Evolutionary conservation across 257 asterid genomes (phyloP).

Genomic region (Solanum appendiculatum): DNA sequence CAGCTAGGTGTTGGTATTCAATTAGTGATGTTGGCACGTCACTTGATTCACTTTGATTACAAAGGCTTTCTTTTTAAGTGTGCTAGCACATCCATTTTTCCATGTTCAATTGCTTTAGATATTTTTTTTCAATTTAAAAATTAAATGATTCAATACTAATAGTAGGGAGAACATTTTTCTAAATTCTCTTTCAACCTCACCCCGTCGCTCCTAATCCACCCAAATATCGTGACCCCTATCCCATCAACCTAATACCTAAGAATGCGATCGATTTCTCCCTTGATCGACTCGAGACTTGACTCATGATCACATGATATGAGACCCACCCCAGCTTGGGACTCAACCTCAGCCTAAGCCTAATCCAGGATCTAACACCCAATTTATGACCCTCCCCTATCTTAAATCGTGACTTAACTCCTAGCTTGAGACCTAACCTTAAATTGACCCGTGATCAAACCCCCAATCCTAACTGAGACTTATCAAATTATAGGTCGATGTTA

Average conservation of each 20-base stretch:
- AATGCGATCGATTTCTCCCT: background rate
- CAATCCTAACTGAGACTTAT: background rate
- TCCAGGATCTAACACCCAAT: no score
- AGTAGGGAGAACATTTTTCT: no score
- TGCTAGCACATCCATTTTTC: no score
- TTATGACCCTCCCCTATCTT: no score
- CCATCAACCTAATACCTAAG: background rate
- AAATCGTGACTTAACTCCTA: no score
- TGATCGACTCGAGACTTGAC: background rate
- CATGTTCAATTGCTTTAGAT: background rate
- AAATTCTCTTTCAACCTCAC: no score
- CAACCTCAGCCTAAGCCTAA: background rate
- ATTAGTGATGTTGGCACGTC: background rate
- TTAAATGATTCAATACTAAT: no score
- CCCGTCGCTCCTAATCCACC: no score
- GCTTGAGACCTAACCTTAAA: background rate
- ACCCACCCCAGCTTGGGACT: background rate
- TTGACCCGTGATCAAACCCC: background rate
- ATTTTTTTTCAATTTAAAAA: no score
- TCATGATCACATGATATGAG: background rate
- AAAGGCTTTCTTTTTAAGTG: no score
- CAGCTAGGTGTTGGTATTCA: background rate
- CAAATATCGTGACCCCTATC: no score
- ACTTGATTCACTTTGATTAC: background rate
- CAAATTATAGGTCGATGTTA: background rate